Evolutionary conservation across 495 filamentous ascomycete species (phyloP).

Genomic region (Patellaria atrata): DNA sequence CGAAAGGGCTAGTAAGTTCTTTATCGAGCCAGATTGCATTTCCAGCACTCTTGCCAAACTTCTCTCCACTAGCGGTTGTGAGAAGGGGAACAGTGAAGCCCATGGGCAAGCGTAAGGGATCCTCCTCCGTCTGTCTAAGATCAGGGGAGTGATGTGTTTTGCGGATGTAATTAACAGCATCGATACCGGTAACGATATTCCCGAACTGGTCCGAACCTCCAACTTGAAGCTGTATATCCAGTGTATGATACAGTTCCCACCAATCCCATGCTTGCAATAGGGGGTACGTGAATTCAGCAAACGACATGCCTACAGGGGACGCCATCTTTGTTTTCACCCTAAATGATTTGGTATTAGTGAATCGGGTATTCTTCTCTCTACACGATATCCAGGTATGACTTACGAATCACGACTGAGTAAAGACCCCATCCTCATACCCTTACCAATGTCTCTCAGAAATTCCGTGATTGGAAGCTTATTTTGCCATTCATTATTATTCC

Average conservation of each 20-base stretch:
- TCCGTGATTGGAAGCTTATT: constrained; percentile 53
- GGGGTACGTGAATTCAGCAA: constrained; percentile 86
- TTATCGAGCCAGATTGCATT: constrained; percentile 90
- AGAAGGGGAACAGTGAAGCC: constrained; percentile 85
- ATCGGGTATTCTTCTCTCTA: constrained; percentile 14
- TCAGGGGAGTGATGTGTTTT: constrained; percentile 31
- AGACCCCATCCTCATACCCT: constrained; percentile 56
- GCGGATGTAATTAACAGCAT: constrained; percentile 58
- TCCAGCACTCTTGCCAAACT: constrained; percentile 90
- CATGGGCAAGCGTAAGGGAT: constrained; percentile 36
- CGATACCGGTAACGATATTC: constrained; percentile 86
- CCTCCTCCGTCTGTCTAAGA: constrained; percentile 16
- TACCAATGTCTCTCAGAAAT: constrained; percentile 55
- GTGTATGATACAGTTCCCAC: constrained; percentile 58
- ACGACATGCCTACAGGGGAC: constrained; percentile 78
- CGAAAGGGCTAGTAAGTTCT: constrained; percentile 64
- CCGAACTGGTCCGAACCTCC: constrained; percentile 94
- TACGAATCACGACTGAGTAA: constrained; percentile 87
- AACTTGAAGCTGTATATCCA: constrained; percentile 65
- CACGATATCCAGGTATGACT: constrained; percentile 27
- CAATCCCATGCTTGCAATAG: constrained; percentile 95
- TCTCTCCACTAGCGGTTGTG: constrained; percentile 69
- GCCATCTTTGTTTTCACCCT: constrained; percentile 73
- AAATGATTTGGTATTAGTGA: neutral
- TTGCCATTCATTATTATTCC: constrained; percentile 75